A percentile compares a stretch with the other conserved stretches of the same genome.
Evolutionary conservation across 306 rosid species (phyloP).

Genomic region (Vachellia pachyceras): DNA sequence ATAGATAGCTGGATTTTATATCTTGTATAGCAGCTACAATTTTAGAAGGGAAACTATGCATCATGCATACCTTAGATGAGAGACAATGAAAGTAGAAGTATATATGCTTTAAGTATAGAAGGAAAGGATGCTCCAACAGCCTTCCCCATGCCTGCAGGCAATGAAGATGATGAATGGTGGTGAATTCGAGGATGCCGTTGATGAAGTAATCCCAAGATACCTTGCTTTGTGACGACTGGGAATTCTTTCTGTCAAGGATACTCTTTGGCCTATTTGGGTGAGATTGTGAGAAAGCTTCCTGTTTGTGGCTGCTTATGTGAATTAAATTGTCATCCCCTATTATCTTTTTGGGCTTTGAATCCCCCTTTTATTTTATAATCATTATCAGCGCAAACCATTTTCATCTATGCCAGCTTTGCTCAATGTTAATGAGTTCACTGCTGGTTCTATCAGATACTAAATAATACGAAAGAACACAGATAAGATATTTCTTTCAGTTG

Average conservation of each 20-base stretch:
- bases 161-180: slow-evolving; percentile 2
- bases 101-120: slow-evolving; percentile 13
- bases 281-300: slow-evolving; percentile 25
- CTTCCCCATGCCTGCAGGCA: slow-evolving; percentile 40
- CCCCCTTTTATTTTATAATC: background rate
- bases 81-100: slow-evolving; percentile 42
- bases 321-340: background rate
- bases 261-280: slow-evolving; percentile 20
- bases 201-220: slow-evolving; percentile 53
- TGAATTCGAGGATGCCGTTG: slow-evolving; percentile 32
- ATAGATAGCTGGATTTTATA: background rate
- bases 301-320: slow-evolving; percentile 6
- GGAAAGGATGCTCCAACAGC: slow-evolving; percentile 16
- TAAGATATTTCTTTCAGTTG: too few species aligned
- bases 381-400: background rate
- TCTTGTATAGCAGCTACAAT: background rate
- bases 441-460: background rate
- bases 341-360: slow-evolving; percentile 16
- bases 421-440: background rate
- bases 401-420: background rate
- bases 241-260: slow-evolving; percentile 25
- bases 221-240: slow-evolving; percentile 55
- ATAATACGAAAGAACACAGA: background rate
- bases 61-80: slow-evolving; percentile 44
- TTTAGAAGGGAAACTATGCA: background rate